Base-by-base conservation (phyloP, 2,329 filamentous ascomycete genomes). In the Fusarium coffeatum region DNA sequence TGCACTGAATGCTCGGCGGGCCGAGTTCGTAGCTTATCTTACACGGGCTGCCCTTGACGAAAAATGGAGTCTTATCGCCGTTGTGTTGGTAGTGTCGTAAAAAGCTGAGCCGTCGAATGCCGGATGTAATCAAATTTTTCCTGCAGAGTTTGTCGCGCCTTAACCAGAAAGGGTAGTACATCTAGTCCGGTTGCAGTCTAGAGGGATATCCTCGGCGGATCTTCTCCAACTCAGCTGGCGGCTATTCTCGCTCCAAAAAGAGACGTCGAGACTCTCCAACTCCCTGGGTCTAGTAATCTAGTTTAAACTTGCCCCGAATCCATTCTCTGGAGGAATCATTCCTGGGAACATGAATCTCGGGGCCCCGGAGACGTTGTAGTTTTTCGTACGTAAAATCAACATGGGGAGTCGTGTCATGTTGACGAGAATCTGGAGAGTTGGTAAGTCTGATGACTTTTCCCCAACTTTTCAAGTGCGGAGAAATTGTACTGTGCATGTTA, bases 21-120 rank as follows among this genome's bases (percentile, higher is more conserved):
- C 60, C 60, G 60, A 64, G 59, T 63, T 48, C 47, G 60, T 54
- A 66, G 63, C 62, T 66, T 66, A 66, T 66, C 61, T 66, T 51
- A 23, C 11, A 34, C 34, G 49, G 49, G 13, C 23, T 51, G 15
- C 32, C 32, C 49, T 51, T 51, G 49, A 20, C 13, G 10, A 32
- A 41, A 28, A 51, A 27, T 60, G 47, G 55, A 54, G 54, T 49
- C 55, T 64, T 59, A 59, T 59, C 56, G 55, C 49, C 40, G 43
- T 27, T 47, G 46, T 50, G 18, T 43, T 18, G 42, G 23, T 34
- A 12, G 41, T 20, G 5, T 13, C 30, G 18, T n/a, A 37, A 27
- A 37, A 61, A 40, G 34, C 23, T 66, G 62, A 61, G 63, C 63
- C 63, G 63, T 34, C 37, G 57, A 59, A 66, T 66, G 45, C 63